Evolutionary conservation across 768 basidiomycete genomes (phyloP).

Genomic region (Saitozyma sp.): DNA sequence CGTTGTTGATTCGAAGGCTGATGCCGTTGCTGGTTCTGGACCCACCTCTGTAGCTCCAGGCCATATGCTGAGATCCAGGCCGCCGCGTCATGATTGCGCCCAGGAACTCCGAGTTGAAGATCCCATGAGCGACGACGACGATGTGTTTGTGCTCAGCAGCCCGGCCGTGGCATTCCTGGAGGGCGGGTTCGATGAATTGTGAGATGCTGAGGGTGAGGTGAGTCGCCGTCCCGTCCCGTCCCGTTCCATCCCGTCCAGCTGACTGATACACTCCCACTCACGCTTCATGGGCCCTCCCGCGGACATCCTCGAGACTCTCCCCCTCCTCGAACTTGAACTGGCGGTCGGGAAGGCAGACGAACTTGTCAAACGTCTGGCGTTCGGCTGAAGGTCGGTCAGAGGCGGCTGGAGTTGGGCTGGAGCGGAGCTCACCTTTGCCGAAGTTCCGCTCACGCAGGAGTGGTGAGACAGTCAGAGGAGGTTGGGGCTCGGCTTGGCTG

Average conservation of each 20-base stretch:
- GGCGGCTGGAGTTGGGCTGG: conserved; percentile 7
- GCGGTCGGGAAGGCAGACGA: conserved; percentile 35
- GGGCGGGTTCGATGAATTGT: conserved; percentile 51
- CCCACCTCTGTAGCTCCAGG: conserved; percentile 47
- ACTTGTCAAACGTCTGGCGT: conserved; percentile 35
- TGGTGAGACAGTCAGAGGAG: conserved; percentile 42
- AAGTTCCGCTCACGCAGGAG: conserved; percentile 56
- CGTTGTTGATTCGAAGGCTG: too few relatives aligned
- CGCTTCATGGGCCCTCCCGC: conserved; percentile 50
- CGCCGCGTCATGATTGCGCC: conserved; percentile 49
- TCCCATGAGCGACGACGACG: conserved; percentile 55
- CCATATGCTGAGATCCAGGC: conserved; percentile 32
- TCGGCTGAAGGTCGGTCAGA: conserved; percentile 15
- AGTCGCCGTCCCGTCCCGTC: background rate
- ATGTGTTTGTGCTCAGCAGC: conserved; percentile 38
- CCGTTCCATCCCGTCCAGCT: too few relatives aligned
- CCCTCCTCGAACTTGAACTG: conserved; percentile 52
- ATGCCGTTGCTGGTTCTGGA: background rate
- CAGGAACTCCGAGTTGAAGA: conserved; percentile 54
- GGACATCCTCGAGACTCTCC: conserved; percentile 54
- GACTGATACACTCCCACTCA: too few relatives aligned
- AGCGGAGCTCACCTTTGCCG: conserved; percentile 51
- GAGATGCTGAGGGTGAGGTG: conserved; percentile 35
- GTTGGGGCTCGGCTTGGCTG: conserved; percentile 42
- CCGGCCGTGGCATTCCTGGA: conserved; percentile 37